A percentile compares a stretch with the other conserved stretches of the same genome.
phyloP scores from a whole-genome alignment of 495 filamentous ascomycete genomes.

The Jackrogersella minutella region DNA sequence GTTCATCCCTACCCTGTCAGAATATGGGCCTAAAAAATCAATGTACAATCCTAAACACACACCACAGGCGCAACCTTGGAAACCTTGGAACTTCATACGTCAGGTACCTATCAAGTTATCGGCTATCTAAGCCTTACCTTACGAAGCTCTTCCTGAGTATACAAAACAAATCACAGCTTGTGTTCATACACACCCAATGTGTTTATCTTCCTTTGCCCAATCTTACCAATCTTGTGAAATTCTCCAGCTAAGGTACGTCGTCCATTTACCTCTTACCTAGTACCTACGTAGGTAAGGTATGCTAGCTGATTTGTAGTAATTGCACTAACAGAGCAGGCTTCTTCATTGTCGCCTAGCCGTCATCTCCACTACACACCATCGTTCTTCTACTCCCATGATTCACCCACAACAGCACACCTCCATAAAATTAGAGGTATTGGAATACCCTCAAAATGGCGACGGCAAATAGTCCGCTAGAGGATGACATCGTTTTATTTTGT shows the following conservation, averaged over 20 bases:
- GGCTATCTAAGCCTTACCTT: background rate
- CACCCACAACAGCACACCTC: background rate
- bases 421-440: background rate
- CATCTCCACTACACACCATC: background rate
- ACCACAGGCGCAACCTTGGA: slow-evolving; percentile 4
- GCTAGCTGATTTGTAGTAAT: too few species aligned
- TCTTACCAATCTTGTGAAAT: too few species aligned
- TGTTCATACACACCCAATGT: too few species aligned
- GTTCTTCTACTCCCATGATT: background rate
- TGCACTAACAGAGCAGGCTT: background rate
- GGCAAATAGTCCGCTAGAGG: slow-evolving; percentile 40
- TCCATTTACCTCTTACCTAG: background rate
- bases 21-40: background rate
- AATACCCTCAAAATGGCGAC: slow-evolving; percentile 44
- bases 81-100: slow-evolving; percentile 2
- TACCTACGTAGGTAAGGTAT: background rate
- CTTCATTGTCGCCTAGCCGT: background rate
- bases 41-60: background rate
- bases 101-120: background rate
- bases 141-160: background rate
- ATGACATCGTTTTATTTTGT: slow-evolving; percentile 41
- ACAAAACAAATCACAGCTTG: background rate
- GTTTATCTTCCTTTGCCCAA: too few species aligned
- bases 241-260: too few species aligned
- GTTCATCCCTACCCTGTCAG: background rate